phyloP scores from a whole-genome alignment of 1,284 basidiomycete genomes.

The Marasmius oreades region DNA sequence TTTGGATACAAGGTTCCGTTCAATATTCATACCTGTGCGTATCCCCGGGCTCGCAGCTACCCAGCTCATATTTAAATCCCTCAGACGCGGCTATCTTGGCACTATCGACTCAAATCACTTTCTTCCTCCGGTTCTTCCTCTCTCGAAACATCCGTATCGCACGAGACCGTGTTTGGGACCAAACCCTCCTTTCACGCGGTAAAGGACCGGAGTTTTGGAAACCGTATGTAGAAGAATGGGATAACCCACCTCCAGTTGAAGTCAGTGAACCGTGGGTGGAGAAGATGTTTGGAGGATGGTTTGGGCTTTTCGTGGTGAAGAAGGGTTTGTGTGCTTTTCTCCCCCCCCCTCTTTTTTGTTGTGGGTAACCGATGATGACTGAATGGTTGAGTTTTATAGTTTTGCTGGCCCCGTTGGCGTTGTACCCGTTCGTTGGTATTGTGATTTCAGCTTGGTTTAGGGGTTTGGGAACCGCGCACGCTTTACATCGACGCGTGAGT shows the following conservation, averaged over 20 bases:
- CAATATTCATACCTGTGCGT: constrained; percentile 61
- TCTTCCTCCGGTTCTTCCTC: constrained; percentile 77
- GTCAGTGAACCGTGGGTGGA: constrained; percentile 28
- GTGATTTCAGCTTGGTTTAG: constrained; percentile 64
- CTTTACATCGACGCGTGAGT: constrained; percentile 66
- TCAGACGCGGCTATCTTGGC: constrained; percentile 77
- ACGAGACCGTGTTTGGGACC: constrained; percentile 72
- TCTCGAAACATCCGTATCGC: constrained; percentile 75
- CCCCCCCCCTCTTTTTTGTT: too few relatives aligned
- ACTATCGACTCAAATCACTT: constrained; percentile 67
- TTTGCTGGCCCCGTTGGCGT: constrained; percentile 62
- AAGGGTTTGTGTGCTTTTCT: constrained; percentile 42
- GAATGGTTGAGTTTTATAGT: constrained; percentile 35
- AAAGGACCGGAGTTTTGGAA: constrained; percentile 84
- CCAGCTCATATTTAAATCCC: background rate
- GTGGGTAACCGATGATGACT: too few relatives aligned
- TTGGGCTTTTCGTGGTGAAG: constrained; percentile 48
- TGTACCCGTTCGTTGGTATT: constrained; percentile 71
- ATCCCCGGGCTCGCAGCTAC: background rate
- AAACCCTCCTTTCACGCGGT: constrained; percentile 76
- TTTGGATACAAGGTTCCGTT: constrained; percentile 66
- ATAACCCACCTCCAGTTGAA: constrained; percentile 51
- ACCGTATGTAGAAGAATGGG: constrained; percentile 87
- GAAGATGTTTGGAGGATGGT: constrained; percentile 42
- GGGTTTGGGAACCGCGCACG: constrained; percentile 63